These are phyloP conservation scores for Phanerodontia chrysosporium DNA, from an alignment of 768 basidiomycete species.

Conservation along the genomic window DNA sequence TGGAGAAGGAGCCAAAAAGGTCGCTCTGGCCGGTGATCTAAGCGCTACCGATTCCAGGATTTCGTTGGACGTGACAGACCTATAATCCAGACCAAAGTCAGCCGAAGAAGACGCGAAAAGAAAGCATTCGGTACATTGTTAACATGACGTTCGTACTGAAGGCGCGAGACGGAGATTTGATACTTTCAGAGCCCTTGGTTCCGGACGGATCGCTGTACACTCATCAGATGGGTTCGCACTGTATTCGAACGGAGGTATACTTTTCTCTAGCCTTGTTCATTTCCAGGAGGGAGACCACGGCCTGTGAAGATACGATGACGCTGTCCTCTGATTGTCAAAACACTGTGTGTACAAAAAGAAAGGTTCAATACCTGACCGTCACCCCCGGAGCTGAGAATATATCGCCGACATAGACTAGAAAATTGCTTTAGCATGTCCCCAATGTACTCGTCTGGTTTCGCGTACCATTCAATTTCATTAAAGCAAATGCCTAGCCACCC, in stretches of 20 bases:
- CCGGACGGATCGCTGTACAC: neutral
- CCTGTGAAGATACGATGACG: slow-evolving; percentile 5
- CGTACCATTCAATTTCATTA: neutral
- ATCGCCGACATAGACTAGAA: neutral
- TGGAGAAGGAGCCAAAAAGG: neutral
- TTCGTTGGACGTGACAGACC: neutral
- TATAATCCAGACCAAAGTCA: no score
- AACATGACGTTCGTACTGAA: neutral
- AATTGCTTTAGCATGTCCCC: neutral
- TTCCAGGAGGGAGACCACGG: neutral
- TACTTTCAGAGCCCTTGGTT: neutral
- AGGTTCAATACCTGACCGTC: neutral
- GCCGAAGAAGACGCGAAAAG: no score
- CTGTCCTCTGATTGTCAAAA: neutral
- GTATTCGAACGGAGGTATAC: no score
- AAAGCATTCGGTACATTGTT: neutral
- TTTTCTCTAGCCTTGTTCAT: neutral
- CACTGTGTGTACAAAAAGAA: neutral
- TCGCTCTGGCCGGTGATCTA: neutral
- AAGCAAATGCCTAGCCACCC: neutral
- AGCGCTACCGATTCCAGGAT: neutral
- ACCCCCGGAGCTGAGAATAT: neutral
- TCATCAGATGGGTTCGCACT: neutral
- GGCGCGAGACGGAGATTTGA: neutral
- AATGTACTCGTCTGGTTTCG: neutral